Evolutionary conservation across 768 basidiomycete species (phyloP), one percentile per base, ranked within the genome.

Genomic region (Rickenella mellea): DNA sequence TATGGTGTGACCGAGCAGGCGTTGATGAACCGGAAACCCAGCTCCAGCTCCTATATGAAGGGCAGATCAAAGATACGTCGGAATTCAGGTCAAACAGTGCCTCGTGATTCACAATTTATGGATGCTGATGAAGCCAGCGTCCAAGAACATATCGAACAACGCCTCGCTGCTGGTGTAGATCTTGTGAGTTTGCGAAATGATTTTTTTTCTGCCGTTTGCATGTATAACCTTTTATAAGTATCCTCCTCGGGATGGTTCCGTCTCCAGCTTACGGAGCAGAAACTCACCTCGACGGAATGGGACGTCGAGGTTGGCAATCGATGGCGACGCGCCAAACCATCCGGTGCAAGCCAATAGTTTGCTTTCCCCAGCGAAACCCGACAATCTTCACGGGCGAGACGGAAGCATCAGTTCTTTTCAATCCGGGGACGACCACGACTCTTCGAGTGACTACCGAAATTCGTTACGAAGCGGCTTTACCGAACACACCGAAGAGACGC

Each of bases 91-190:
- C 55, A 53, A 2, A 69, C 69, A 40, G 68, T 61, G 53, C 77
- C 77, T 14, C 74, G 76, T 5, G 70, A 72, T 2, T 90, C 88
- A 9, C 88, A 89, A 52, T 90, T 90, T 54, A 82, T 88, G 81
- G 88, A 91, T 58, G 88, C 88, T 3, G 87, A 91, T 50, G 87
- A 88, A 41, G 79, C 74, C 10, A 70, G 81, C 50, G 87, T 86
- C 6, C 76, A 84, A 49, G 82, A 85, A 53, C 89, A 93, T 57
- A 86, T 94, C 33, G 86, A 91, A 54, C 80, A 85, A 47, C 87
- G 87, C 46, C 62, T 93, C 24, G 80, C 74, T 26, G 80, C 79
- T 43, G 88, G 84, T 27, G 80, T 74, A 12, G 77, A 73, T 42
- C 67, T 85, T 46, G 84, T 90, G 55, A 48, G 75, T 67, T 29